Evolutionary conservation across 305 asterid species (phyloP).

Genomic region (Fraxinus platypoda): DNA sequence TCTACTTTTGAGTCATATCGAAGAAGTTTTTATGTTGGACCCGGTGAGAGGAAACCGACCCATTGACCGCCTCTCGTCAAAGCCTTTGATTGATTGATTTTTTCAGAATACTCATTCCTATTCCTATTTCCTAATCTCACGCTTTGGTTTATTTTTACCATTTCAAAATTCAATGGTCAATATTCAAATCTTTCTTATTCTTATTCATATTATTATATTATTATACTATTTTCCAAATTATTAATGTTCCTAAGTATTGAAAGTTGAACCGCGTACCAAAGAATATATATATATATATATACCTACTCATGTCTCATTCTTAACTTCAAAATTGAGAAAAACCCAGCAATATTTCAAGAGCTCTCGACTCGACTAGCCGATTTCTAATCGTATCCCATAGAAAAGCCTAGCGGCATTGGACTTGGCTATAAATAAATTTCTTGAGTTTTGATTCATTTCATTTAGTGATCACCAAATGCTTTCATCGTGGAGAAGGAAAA

Average conservation of each 20-base stretch:
- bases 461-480: slow-evolving; percentile 24
- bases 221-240: neutral
- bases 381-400: neutral
- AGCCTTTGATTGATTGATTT: neutral
- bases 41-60: neutral
- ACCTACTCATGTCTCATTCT: neutral
- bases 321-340: neutral
- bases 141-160: slow-evolving; percentile 7
- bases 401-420: neutral
- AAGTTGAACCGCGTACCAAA: slow-evolving; percentile 27
- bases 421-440: neutral
- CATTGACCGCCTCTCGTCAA: slow-evolving; percentile 21
- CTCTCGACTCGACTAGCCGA: neutral
- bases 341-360: neutral
- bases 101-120: neutral
- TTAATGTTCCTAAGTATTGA: slow-evolving; percentile 6
- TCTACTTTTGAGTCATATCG: neutral
- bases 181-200: slow-evolving; percentile 19
- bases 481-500: slow-evolving; percentile 46
- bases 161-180: slow-evolving; percentile 27
- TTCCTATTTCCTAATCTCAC: neutral
- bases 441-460: neutral
- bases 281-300: neutral
- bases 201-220: neutral
- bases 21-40: neutral